These are phyloP conservation scores for Penicillium simplicissimum DNA, from an alignment of 495 filamentous ascomycete species.

Conservation along the genomic window DNA sequence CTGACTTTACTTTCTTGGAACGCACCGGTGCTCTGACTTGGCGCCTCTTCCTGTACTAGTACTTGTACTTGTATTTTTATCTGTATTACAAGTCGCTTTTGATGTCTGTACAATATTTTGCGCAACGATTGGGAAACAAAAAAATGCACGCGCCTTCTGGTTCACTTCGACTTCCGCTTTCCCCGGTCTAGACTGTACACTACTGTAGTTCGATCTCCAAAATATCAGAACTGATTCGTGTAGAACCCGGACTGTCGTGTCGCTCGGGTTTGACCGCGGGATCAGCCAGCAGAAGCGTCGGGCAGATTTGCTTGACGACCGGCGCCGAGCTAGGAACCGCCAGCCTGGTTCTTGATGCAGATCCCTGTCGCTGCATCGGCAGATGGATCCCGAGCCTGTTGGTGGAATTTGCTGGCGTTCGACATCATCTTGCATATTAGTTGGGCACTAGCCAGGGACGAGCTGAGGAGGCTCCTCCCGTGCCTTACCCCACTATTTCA, in stretches of 20 bases:
- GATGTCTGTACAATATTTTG: conserved; percentile 24
- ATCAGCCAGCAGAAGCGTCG: conserved; percentile 19
- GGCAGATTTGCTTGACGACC: conserved; percentile 34
- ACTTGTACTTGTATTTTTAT: not conserved
- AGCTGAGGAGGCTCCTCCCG: not conserved
- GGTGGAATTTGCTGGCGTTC: conserved; percentile 13
- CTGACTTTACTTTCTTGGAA: conserved; percentile 27
- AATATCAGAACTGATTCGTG: conserved; percentile 3
- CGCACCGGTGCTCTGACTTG: conserved; percentile 20
- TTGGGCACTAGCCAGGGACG: conserved; percentile 27
- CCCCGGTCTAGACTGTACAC: conserved; percentile 17
- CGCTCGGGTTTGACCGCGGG: conserved; percentile 12
- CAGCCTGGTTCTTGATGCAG: conserved; percentile 25
- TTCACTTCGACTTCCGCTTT: conserved; percentile 1
- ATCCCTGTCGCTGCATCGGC: conserved; percentile 20
- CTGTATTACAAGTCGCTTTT: conserved; percentile 7
- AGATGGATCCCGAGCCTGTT: conserved; percentile 19
- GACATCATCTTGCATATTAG: conserved; percentile 27
- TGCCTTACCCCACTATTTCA: not conserved
- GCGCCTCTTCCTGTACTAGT: conserved; percentile 14
- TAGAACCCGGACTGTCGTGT: conserved; percentile 14
- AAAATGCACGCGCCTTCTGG: conserved; percentile 16
- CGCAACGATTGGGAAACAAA: conserved; percentile 8
- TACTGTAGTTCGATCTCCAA: not conserved
- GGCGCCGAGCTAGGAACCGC: conserved; percentile 28